phyloP scores from a whole-genome alignment of 2,329 filamentous ascomycete species.

The Colletotrichum navitas region DNA sequence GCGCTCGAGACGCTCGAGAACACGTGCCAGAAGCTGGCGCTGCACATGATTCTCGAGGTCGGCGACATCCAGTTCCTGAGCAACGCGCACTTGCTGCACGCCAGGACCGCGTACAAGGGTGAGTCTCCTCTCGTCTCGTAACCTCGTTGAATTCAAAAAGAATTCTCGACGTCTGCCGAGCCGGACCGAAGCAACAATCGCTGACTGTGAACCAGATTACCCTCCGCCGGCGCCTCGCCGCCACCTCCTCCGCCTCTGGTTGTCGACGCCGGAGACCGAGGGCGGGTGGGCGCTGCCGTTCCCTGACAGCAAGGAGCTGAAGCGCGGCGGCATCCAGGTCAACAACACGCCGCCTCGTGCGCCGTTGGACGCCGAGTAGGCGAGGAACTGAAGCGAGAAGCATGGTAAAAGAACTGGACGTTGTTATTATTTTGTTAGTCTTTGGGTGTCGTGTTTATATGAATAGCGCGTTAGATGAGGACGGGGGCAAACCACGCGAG shows the following conservation, averaged over 20 bases:
- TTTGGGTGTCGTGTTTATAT: neutral
- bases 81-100: conserved; percentile 85
- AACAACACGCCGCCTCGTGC: conserved; percentile 82
- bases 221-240: conserved; percentile 76
- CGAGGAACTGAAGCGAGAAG: neutral
- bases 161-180: neutral
- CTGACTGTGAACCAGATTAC: conserved; percentile 53
- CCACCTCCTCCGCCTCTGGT: conserved; percentile 87
- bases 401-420: neutral
- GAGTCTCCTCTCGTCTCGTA: neutral
- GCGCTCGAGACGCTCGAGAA: conserved; percentile 80
- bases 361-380: conserved; percentile 81
- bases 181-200: neutral
- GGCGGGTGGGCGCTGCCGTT: conserved; percentile 90
- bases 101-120: conserved; percentile 80
- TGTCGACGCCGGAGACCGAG: conserved; percentile 83
- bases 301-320: conserved; percentile 84
- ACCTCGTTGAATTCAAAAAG: neutral
- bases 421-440: neutral
- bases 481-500: neutral
- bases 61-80: conserved; percentile 87
- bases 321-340: conserved; percentile 90
- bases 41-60: conserved; percentile 87
- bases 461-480: neutral
- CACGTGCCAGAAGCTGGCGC: conserved; percentile 76